Conservation (phyloP, 352 stramenopile species). For the Elongisporangium prolatum region DNA sequence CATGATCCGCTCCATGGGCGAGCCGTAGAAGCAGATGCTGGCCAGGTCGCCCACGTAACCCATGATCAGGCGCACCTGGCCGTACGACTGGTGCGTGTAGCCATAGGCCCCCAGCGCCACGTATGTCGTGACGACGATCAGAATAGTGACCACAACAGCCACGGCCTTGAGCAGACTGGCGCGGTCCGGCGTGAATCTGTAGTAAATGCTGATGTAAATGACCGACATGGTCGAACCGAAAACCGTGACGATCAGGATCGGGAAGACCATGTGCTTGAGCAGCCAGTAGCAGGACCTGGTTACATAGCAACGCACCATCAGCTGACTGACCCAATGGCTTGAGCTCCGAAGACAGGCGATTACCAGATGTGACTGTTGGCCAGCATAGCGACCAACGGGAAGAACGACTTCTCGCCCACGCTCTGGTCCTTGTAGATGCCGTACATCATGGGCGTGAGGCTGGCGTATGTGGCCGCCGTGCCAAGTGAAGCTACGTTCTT, state of each 20-base stretch:
- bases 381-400: slow-evolving; percentile 46
- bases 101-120: slow-evolving; percentile 12
- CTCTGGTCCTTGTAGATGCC: slow-evolving; percentile 26
- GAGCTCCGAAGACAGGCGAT: neutral
- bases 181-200: slow-evolving; percentile 20
- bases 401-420: slow-evolving; percentile 37
- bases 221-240: slow-evolving; percentile 24
- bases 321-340: neutral
- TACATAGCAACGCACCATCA: neutral
- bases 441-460: slow-evolving; percentile 31
- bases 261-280: slow-evolving; percentile 14
- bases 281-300: neutral
- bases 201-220: slow-evolving; percentile 28
- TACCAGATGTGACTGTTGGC: slow-evolving; percentile 37
- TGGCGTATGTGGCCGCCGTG: slow-evolving; percentile 34
- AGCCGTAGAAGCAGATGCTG: slow-evolving; percentile 12
- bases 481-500: slow-evolving; percentile 25
- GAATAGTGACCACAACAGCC: slow-evolving; percentile 11
- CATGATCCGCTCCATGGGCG: slow-evolving; percentile 16
- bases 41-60: slow-evolving; percentile 19
- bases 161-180: slow-evolving; percentile 15
- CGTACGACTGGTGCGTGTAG: slow-evolving; percentile 13
- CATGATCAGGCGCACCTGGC: slow-evolving; percentile 10
- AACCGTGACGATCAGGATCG: slow-evolving; percentile 21
- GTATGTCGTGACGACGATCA: slow-evolving; percentile 20